Evolutionary conservation across 2,329 filamentous ascomycete species (phyloP), one percentile per base, ranked within the genome.

Genomic region (Aureobasidium pullulans): DNA sequence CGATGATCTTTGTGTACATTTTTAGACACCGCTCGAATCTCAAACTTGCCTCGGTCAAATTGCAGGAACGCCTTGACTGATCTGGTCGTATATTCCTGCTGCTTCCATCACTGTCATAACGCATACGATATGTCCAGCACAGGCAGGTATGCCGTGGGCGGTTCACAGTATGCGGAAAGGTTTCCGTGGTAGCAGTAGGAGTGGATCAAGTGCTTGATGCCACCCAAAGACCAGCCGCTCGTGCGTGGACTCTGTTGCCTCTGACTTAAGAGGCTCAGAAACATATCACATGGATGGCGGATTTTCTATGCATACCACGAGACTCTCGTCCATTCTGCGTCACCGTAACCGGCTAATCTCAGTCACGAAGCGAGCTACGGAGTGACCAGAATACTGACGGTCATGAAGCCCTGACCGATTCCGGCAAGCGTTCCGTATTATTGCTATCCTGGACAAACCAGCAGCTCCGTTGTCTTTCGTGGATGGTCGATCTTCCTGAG

Each of bases 171-270:
- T 31, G 36, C 48, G 48, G 48, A 52, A 50, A 50, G n/a, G 1
- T 11, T 40, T 40, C 48, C 48, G 48, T 40, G 36, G 48, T 52
- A 52, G 48, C 36, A 52, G 13, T 8, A 16, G 31, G 11, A 39
- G 48, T 52, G 48, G 48, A 40, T 39, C 36, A 52, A 52, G 19
- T 10, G 23, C 6, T 15, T 15, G 23, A 39, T 42, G 49, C 37
- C 49, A 53, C 49, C 49, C n/a, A 37, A 39, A 52, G 19, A n/a
- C 50, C 39, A 19, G 50, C 50, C 36, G 49, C 37, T 52, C 19
- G 7, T 29, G 48, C 48, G 48, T 16, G 6, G 34, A 10, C 36
- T 6, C 10, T 52, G 23, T 3, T 23, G 23, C 23, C 23, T 15
- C 13, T 50, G 36, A 16, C 10, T 50, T 36, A 8, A 29, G 19